Percentiles rank a stretch among this genome's conserved stretches.
Evolutionary conservation across 768 basidiomycete species (phyloP).

Genomic region (Kondoa malvinella): DNA sequence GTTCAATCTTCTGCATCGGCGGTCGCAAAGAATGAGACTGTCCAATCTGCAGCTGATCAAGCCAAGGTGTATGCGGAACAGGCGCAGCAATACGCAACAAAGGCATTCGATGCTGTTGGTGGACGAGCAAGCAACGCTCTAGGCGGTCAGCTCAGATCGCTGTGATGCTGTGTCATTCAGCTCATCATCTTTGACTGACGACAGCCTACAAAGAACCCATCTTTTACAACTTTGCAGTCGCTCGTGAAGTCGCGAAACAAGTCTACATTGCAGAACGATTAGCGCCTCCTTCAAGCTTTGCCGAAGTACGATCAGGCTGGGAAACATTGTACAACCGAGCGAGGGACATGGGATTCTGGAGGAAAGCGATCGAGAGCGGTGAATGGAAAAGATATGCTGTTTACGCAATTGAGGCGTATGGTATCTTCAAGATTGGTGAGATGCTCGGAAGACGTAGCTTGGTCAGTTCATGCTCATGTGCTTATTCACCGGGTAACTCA

Average conservation of each 20-base stretch:
- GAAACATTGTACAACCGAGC: constrained; percentile 49
- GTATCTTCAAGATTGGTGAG: constrained; percentile 84
- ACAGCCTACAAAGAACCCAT: constrained; percentile 61
- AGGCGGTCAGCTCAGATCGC: constrained; percentile 37
- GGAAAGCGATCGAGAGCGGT: constrained; percentile 44
- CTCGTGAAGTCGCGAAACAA: constrained; percentile 56
- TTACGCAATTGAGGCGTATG: constrained; percentile 72
- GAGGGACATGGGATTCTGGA: constrained; percentile 45
- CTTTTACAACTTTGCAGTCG: constrained; percentile 59
- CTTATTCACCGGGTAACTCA: neutral
- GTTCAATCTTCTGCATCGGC: neutral
- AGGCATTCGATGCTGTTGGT: constrained; percentile 13
- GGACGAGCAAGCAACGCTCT: constrained; percentile 40
- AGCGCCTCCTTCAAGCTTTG: constrained; percentile 38
- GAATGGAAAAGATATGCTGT: constrained; percentile 47
- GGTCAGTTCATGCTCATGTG: neutral
- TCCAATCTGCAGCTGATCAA: constrained; percentile 48
- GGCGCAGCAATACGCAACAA: constrained; percentile 39
- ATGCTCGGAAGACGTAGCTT: constrained; percentile 41
- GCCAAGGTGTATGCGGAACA: constrained; percentile 50
- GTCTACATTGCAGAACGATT: constrained; percentile 54
- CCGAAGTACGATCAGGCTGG: constrained; percentile 45
- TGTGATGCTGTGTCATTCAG: neutral
- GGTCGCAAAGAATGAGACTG: constrained; percentile 20
- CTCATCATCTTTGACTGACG: constrained; percentile 26